Conservation (phyloP, 768 basidiomycete genomes). For the Mycena rebaudengoi region DNA sequence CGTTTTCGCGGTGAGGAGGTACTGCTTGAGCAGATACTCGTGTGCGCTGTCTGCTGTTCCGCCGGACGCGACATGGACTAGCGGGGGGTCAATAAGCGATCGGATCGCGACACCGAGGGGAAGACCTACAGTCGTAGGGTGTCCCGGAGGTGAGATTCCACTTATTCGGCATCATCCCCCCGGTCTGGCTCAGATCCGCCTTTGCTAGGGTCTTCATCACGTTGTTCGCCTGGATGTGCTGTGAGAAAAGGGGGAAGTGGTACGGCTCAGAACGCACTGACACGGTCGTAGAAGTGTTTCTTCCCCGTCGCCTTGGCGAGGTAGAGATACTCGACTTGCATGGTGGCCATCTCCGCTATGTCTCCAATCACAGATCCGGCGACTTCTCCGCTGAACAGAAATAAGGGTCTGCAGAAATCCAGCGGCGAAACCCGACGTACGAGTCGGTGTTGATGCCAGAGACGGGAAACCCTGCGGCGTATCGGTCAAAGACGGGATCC, state of each 20-base stretch:
- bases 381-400: constrained; percentile 38
- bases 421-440: constrained; percentile 43
- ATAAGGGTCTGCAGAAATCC: neutral
- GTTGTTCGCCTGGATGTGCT: constrained; percentile 49
- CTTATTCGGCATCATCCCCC: constrained; percentile 69
- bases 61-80: constrained; percentile 64
- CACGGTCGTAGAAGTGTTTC: constrained; percentile 64
- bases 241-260: neutral
- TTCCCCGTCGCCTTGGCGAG: constrained; percentile 82
- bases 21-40: constrained; percentile 81
- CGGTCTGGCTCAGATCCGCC: constrained; percentile 53
- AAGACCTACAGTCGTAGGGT: constrained; percentile 54
- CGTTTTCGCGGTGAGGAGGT: constrained; percentile 68
- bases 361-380: constrained; percentile 47
- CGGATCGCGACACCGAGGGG: neutral
- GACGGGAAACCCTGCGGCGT: constrained; percentile 69
- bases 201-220: constrained; percentile 58
- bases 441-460: constrained; percentile 73
- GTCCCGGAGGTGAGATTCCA: constrained; percentile 62
- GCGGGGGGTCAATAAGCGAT: constrained; percentile 18
- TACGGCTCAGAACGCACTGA: constrained; percentile 39
- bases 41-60: constrained; percentile 77
- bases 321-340: constrained; percentile 88
- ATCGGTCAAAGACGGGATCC: constrained; percentile 75
- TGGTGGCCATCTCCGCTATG: constrained; percentile 83